These are phyloP conservation scores for Boletus bicolor DNA, from an alignment of 768 basidiomycete species.

Conservation along the genomic window DNA sequence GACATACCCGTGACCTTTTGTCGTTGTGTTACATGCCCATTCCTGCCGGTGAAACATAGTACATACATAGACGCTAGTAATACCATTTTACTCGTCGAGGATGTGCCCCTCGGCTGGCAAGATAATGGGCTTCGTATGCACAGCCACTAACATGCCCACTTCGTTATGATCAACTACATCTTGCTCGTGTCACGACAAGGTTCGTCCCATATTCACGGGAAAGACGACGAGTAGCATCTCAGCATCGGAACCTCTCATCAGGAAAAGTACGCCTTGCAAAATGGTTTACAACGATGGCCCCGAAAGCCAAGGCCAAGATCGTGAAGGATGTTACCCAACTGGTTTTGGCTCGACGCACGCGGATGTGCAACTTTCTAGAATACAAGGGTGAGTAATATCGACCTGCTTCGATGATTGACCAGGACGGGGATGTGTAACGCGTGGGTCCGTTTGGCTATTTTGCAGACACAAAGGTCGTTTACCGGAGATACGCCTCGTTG, in stretches of 20 bases:
- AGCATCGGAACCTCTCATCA: conserved; percentile 29
- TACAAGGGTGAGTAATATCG: conserved; percentile 72
- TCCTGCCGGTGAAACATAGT: not conserved
- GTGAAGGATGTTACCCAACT: conserved; percentile 95
- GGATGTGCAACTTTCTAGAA: conserved; percentile 96
- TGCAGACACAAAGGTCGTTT: conserved; percentile 82
- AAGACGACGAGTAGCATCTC: conserved; percentile 5
- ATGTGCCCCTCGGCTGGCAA: not conserved
- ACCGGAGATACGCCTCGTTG: conserved; percentile 91
- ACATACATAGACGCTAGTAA: not conserved
- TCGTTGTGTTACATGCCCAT: not conserved
- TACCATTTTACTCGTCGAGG: not conserved
- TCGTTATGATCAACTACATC: conserved; percentile 83
- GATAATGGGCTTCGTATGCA: conserved; percentile 3
- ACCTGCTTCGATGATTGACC: conserved; percentile 29
- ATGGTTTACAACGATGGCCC: conserved; percentile 87
- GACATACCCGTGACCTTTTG: not conserved
- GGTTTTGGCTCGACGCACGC: conserved; percentile 79
- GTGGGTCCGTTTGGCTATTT: not conserved
- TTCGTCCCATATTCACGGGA: conserved; percentile 26
- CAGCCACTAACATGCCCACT: conserved; percentile 24
- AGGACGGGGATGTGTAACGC: not conserved
- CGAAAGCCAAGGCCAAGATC: conserved; percentile 84
- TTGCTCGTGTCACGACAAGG: conserved; percentile 94
- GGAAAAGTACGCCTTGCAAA: conserved; percentile 94